Conservation (phyloP, 192 early-diverging fungal genomes). For the Rhizoclosmatium sp. region DNA sequence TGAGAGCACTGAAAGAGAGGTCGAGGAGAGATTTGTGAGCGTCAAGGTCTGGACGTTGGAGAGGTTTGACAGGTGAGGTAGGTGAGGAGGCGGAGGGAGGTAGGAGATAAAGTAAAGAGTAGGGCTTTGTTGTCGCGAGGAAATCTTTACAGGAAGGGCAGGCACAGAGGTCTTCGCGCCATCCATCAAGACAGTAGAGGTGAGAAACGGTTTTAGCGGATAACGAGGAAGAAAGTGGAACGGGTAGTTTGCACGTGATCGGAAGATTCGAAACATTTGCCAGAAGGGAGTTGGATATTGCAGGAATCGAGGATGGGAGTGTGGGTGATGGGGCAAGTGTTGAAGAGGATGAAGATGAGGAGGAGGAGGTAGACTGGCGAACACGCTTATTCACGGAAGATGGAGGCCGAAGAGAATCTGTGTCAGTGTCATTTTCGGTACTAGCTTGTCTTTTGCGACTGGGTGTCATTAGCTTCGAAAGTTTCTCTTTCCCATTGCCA, state of each 20-base stretch:
- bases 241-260: constrained; percentile 13
- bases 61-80: not conserved
- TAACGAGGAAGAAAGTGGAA: not conserved
- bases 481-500: not conserved
- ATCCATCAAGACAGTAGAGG: constrained; percentile 75
- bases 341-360: not conserved
- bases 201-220: constrained; percentile 40
- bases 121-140: constrained; percentile 58
- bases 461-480: not conserved
- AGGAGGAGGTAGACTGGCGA: not conserved
- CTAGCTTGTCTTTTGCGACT: not conserved
- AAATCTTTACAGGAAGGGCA: constrained; percentile 62
- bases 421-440: not conserved
- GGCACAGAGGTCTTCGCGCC: constrained; percentile 77
- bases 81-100: not conserved
- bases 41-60: constrained; percentile 66
- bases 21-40: constrained; percentile 76
- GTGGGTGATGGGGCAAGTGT: not conserved
- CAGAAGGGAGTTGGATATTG: not conserved
- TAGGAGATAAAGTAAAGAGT: constrained; percentile 23
- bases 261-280: not conserved
- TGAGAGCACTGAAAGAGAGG: constrained; percentile 76
- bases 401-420: not conserved
- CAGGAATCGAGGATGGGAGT: not conserved
- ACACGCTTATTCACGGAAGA: not conserved